A percentile compares a stretch with the other conserved stretches of the same genome.
These are phyloP conservation scores for Pythium sp. DNA, from an alignment of 352 stramenopile genomes.

Conservation along the genomic window DNA sequence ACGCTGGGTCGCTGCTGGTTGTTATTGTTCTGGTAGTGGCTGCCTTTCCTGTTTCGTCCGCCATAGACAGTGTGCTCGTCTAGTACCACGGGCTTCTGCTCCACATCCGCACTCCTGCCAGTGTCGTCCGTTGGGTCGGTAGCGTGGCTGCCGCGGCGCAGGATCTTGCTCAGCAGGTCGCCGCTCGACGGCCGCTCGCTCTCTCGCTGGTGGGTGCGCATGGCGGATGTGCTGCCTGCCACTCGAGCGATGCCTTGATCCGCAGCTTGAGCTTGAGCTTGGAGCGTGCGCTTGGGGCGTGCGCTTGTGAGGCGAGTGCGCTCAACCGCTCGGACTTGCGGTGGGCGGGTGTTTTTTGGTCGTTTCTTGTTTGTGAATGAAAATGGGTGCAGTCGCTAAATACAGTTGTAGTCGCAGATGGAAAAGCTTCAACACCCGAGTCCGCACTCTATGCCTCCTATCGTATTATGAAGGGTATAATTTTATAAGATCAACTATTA, in stretches of 20 bases:
- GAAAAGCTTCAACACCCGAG: conserved; percentile 1
- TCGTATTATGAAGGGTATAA: background rate
- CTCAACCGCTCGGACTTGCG: no score
- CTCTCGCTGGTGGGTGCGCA: conserved; percentile 17
- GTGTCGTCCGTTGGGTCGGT: conserved; percentile 10
- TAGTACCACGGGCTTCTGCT: background rate
- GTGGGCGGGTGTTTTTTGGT: background rate
- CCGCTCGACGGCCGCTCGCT: conserved; percentile 18
- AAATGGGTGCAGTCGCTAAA: conserved; percentile 1
- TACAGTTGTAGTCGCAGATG: background rate
- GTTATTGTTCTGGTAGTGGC: conserved; percentile 11
- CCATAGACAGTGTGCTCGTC: background rate
- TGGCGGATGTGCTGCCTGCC: background rate
- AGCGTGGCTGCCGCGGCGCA: conserved; percentile 19
- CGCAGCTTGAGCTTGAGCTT: no score
- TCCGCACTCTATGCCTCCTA: background rate
- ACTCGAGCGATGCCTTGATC: background rate
- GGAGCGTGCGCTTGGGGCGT: background rate
- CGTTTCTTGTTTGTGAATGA: conserved; percentile 12
- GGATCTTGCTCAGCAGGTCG: conserved; percentile 24
- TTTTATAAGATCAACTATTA: background rate
- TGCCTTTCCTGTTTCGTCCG: conserved; percentile 5
- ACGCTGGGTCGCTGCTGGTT: conserved; percentile 18
- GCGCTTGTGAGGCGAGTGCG: background rate
- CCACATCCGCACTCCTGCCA: background rate